Evolutionary conservation across 2,329 filamentous ascomycete genomes (phyloP), one percentile per base, ranked within the genome.

Genomic region (Pseudopithomyces chartarum): DNA sequence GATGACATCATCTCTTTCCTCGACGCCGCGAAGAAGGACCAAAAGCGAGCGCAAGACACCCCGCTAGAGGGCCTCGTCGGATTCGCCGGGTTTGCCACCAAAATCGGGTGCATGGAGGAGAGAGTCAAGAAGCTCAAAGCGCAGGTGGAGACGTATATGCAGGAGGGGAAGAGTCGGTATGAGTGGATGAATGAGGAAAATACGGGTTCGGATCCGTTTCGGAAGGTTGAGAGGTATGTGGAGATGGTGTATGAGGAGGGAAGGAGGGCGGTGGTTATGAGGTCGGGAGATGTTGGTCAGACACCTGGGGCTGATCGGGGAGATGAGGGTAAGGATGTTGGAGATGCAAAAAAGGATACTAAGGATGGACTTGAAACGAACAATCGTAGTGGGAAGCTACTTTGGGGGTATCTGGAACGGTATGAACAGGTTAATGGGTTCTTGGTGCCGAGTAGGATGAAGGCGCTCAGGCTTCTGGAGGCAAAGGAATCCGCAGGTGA

Each of bases 371-470:
- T 2, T 13, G 22, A 26, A 15, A 2, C 17, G 2, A 29, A n/a
- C 15, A n/a, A n/a, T n/a, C n/a, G n/a, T n/a, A n/a, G n/a, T n/a
- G n/a, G n/a, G n/a, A n/a, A 44, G 15, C 12, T 11, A 11, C n/a
- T 17, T 38, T 29, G 19, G 34, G 22, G 23, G 17, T 56, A 52
- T 52, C n/a, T 58, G n/a, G 44, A 50, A 48, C 44, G 58, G 47
- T 57, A 60, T 40, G 58, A 54, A 34, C 3, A 22, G n/a, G 50
- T 29, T 5, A 54, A 50, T 15, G 56, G 56, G 32, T 60, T 59
- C 22, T 22, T 52, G 52, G 58, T 61, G 13, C 57, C 56, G 19
- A 19, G 33, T 11, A 40, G 22, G 46, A 49, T 15, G 46, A 44
- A 45, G 43, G 44, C 56, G 32, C 13, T 44, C 3, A 26, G 42